Base-by-base conservation (phyloP, 495 filamentous ascomycete species). In the Neurospora sublineolata region DNA sequence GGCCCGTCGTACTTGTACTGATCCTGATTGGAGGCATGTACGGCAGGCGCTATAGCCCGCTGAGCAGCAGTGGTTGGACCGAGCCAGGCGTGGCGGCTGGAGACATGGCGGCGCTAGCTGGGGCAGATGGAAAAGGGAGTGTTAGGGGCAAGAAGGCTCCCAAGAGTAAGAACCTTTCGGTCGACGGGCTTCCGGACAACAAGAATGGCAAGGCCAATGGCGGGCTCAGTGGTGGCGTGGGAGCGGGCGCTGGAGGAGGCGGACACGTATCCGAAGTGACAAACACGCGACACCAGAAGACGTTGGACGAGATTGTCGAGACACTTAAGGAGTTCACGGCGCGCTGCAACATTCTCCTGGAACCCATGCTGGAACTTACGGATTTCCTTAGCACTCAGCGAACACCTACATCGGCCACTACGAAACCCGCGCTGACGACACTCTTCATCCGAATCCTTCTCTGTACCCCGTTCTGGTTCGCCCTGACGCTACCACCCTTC, bases 231-330 rank as follows among this genome's bases (percentile, higher is more conserved):
- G 71, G 37, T 2, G 70, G 69, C n/a, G 23, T 23, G 20, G 69
- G 58, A 10, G 60, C n/a, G 70, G 72, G 73, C 37, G 79, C 79
- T 16, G 80, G 82, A n/a, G 81, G 76, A 81, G 80, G 79, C 79
- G 83, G 86, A 70, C 87, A 87, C 70, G 73, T 81, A 27, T 89
- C 90, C 2, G 92, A 94, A 73, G 77, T 78, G 68, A 88, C 82
- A 68, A 84, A 84, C 68, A 90, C 88, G 52, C 89, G 88, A 20
- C 92, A 95, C 75, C 86, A 88, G 75, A 88, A 88, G 81, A 97
- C 94, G 46, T 83, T 99, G 44, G 95, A 99, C 75, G 95, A 98
- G 82, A 98, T 99, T 72, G 91, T 99, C 68, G 94, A 97, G 74
- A 94, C 92, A 0, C 83, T 99, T 73, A 91, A 91, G 78, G 87